Percentiles rank a stretch among this genome's conserved stretches.
These are phyloP conservation scores for Metrosideros polymorpha DNA, from an alignment of 441 rosid species.

Conservation along the genomic window DNA sequence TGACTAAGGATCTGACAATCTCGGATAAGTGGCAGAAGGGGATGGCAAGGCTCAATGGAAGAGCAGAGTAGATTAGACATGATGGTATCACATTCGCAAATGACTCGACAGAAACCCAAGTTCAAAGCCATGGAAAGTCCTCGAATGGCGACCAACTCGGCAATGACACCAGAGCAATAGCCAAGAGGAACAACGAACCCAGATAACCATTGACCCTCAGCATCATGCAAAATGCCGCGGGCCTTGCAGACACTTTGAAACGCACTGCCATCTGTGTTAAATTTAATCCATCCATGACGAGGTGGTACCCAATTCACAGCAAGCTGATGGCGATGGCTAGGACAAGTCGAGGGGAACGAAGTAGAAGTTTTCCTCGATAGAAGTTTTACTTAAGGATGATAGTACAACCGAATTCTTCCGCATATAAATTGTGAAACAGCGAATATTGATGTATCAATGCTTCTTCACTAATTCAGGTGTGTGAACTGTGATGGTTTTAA, in stretches of 20 bases:
- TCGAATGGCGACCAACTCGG: accelerated
- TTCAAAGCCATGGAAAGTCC: not conserved
- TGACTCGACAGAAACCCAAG: not conserved
- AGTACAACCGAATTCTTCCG: accelerated
- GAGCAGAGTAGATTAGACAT: not conserved
- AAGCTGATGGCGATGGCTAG: not conserved
- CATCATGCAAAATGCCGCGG: not conserved
- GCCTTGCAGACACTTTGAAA: not conserved
- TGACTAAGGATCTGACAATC: not conserved
- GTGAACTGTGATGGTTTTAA: not conserved
- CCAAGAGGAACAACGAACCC: not conserved
- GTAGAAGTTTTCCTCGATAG: not conserved
- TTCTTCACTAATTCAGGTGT: not conserved
- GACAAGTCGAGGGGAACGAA: not conserved
- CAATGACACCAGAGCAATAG: not conserved
- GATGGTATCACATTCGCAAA: not conserved
- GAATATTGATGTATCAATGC: not conserved
- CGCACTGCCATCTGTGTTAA: not conserved
- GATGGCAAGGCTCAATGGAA: not conserved
- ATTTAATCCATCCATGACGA: not conserved
- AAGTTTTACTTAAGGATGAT: not conserved
- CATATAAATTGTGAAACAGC: not conserved
- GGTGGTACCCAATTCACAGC: not conserved
- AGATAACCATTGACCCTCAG: not conserved
- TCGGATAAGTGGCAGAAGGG: not conserved